Conservation (phyloP, 345 rosid species). For the Anacardium occidentale region DNA sequence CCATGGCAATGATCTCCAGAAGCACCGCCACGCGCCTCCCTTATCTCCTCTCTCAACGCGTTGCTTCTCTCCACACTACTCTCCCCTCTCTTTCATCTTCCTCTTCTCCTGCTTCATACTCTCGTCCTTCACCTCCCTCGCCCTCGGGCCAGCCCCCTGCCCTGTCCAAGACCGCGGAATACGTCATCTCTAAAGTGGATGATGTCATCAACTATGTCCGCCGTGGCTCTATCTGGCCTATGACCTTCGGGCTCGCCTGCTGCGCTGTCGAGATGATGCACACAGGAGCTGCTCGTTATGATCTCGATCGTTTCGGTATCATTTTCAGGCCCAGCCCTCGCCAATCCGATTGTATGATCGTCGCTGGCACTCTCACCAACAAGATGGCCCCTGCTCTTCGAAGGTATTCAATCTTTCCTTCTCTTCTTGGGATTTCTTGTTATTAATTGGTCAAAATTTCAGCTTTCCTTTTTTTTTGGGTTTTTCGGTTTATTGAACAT, state of each 20-base stretch:
- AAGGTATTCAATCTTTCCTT: constrained; percentile 44
- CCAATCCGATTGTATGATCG: constrained; percentile 97
- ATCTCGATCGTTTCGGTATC: constrained; percentile 92
- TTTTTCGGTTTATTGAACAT: no score
- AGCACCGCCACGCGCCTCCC: constrained; percentile 72
- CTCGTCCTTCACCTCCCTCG: constrained; percentile 52
- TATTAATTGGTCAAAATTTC: background rate
- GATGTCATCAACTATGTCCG: constrained; percentile 95
- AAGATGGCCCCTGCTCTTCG: constrained; percentile 99
- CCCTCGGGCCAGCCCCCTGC: constrained; percentile 43
- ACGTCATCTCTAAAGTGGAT: constrained; percentile 90
- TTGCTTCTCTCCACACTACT: constrained; percentile 52
- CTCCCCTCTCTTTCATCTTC: constrained; percentile 37
- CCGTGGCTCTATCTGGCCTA: constrained; percentile 98
- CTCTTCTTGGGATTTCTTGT: constrained; percentile 19
- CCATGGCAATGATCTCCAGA: constrained; percentile 68
- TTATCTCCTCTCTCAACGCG: constrained; percentile 48
- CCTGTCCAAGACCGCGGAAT: constrained; percentile 85
- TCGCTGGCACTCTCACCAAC: constrained; percentile 97
- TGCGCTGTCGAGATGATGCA: constrained; percentile 99
- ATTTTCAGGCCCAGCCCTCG: constrained; percentile 98
- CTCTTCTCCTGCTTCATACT: constrained; percentile 58
- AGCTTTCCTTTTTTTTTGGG: background rate
- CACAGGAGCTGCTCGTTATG: constrained; percentile 95
- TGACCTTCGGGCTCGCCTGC: constrained; percentile 99